A percentile compares a stretch with the other conserved stretches of the same genome.
phyloP scores from a whole-genome alignment of 306 rosid species.

The Quercus robur region DNA sequence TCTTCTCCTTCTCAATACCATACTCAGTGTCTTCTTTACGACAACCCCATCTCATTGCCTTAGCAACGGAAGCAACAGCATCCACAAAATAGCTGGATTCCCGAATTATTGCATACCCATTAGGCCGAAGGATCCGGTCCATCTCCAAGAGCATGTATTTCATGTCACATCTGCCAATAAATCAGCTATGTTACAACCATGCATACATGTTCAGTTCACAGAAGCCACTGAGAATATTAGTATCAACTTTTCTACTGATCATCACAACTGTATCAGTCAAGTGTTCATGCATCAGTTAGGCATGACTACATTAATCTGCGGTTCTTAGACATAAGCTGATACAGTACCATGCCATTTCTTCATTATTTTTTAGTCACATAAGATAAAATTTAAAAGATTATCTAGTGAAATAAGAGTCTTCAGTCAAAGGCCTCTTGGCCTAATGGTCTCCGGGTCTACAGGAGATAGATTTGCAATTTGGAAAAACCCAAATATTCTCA shows the following conservation, averaged over 20 bases:
- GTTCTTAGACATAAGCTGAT: neutral
- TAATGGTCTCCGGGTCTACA: no score
- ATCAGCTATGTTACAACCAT: conserved; percentile 22
- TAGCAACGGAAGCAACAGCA: conserved; percentile 58
- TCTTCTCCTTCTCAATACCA: conserved; percentile 67
- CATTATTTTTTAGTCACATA: no score
- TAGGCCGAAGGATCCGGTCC: conserved; percentile 88
- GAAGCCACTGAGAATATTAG: neutral
- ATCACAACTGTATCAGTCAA: neutral
- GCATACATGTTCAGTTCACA: neutral
- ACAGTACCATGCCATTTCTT: no score
- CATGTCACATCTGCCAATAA: conserved; percentile 77
- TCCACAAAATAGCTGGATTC: conserved; percentile 80
- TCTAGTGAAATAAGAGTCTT: neutral
- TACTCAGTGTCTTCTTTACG: conserved; percentile 73
- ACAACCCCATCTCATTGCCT: conserved; percentile 82
- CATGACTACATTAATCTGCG: neutral
- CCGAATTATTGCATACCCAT: conserved; percentile 66
- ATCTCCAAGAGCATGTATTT: conserved; percentile 84
- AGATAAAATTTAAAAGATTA: neutral
- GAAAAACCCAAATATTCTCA: neutral
- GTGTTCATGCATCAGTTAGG: neutral
- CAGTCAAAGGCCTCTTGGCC: neutral
- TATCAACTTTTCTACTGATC: neutral
- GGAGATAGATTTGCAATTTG: neutral